Base-by-base conservation (phyloP, 1,139 yeast species). In the Debaryomycetaceae sp. region DNA sequence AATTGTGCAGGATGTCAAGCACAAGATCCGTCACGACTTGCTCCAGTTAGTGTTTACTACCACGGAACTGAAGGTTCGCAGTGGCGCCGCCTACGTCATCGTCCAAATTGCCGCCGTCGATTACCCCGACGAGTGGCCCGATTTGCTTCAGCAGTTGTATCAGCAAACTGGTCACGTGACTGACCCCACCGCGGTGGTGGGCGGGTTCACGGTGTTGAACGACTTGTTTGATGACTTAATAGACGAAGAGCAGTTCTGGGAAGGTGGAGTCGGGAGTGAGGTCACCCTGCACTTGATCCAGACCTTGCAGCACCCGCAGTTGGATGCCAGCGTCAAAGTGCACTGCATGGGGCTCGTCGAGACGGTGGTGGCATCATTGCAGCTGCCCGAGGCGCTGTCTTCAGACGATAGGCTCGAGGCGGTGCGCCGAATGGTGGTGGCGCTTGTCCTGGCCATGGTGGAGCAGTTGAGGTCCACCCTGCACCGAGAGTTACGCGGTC, bases 51-150 rank as follows among this genome's bases (percentile, higher is more conserved):
- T 82, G n/a, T n/a, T n/a, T n/a, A 58, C 74, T 1, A 51, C 68
- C 6, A 65, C 73, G 11, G 49, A 64, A 0, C 70, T 72, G 38
- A 83, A 82, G 45, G 60, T 88, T 12, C 64, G 88, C 37, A 71
- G 70, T 23, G 73, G 84, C 30, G 75, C 83, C 2, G 78, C 91
- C 1, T 79, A 85, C 42, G 80, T 85, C 10, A 73, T 86, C 16
- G 83, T 84, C 2, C 94, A 83, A 45, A 83, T 91, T 16, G 89
- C 95, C 1, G 83, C 85, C 1, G 83, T 81, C 1, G 98, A 91
- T 48, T 89, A 76, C 49, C 98, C 98, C 0, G 97, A 91, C 46
- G 95, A 86, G 49, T 91, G 97, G 97, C 95, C 96, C 0, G 70
- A 67, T 18, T 61, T 91, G 28, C 51, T 89, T 36, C 57, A 61